Percentiles rank a stretch among this genome's conserved stretches.
Evolutionary conservation across 768 basidiomycete species (phyloP).

Genomic region (Tulasnella sp.): DNA sequence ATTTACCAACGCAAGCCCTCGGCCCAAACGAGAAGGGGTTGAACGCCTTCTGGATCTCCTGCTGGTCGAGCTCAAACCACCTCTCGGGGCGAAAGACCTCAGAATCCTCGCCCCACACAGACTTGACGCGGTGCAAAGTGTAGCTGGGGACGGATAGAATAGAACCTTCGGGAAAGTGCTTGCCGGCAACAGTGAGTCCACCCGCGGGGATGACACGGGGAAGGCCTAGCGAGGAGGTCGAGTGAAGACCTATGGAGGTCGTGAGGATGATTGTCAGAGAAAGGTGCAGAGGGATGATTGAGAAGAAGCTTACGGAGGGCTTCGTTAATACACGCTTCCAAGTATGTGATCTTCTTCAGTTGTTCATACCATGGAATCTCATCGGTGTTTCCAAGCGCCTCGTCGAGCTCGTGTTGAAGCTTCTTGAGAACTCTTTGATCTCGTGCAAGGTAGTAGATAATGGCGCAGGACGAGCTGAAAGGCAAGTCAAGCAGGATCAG

Average conservation of each 20-base stretch:
- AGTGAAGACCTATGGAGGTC: slow-evolving; percentile 23
- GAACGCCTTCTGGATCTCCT: slow-evolving; percentile 55
- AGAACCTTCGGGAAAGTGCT: slow-evolving; percentile 59
- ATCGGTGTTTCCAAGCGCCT: slow-evolving; percentile 47
- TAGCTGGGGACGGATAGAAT: slow-evolving; percentile 72
- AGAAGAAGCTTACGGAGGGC: slow-evolving; percentile 73
- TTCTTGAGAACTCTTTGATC: slow-evolving; percentile 54
- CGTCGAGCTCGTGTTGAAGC: slow-evolving; percentile 65
- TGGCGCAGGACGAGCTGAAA: slow-evolving; percentile 74
- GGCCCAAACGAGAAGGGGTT: slow-evolving; percentile 83
- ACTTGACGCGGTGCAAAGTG: slow-evolving; percentile 63
- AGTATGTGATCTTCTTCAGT: slow-evolving; percentile 63
- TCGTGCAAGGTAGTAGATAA: slow-evolving; percentile 69
- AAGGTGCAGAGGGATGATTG: slow-evolving; percentile 59
- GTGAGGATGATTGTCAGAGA: background rate
- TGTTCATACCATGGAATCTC: slow-evolving; percentile 47
- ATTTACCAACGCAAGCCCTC: slow-evolving; percentile 67
- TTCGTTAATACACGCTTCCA: slow-evolving; percentile 83
- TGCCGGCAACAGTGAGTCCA: slow-evolving; percentile 47
- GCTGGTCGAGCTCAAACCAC: slow-evolving; percentile 52
- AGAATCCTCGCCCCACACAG: slow-evolving; percentile 68
- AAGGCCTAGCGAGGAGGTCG: slow-evolving; percentile 47
- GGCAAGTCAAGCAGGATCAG: background rate
- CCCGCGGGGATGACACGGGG: slow-evolving; percentile 71
- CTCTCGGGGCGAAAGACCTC: slow-evolving; percentile 42